These are phyloP conservation scores for Diutina siamensis DNA, from an alignment of 1,139 yeast genomes.

Conservation along the genomic window DNA sequence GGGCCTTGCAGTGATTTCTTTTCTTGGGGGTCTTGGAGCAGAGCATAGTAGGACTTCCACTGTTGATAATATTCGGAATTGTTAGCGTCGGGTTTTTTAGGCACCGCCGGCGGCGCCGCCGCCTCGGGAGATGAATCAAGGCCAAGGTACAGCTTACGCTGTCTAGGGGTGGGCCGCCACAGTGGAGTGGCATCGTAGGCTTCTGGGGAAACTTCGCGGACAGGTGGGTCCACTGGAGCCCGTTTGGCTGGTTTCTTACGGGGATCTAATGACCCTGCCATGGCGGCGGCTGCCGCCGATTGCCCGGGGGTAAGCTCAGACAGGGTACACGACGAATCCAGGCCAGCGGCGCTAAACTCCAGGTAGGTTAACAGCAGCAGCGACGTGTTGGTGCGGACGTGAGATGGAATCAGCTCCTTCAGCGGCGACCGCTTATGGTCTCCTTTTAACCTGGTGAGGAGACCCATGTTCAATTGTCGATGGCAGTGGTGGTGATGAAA, in stretches of 20 bases:
- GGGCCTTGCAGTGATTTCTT: neutral
- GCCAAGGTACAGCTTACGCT: constrained; percentile 3
- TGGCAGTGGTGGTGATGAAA: neutral
- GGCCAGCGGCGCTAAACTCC: constrained; percentile 4
- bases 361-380: constrained; percentile 5
- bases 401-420: constrained; percentile 2
- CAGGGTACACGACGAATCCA: constrained; percentile 4
- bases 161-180: constrained; percentile 2
- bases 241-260: neutral
- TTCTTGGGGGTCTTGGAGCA: constrained; percentile 6
- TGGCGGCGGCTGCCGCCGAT: neutral
- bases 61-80: constrained; percentile 11
- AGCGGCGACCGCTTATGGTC: constrained; percentile 4
- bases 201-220: neutral
- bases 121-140: neutral
- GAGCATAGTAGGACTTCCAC: constrained; percentile 11
- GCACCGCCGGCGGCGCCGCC: neutral
- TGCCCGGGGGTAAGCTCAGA: neutral
- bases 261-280: constrained; percentile 2
- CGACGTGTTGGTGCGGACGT: constrained; percentile 5
- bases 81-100: neutral
- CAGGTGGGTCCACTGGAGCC: neutral
- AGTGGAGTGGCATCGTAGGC: neutral
- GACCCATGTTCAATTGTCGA: neutral
- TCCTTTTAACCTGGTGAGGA: constrained; percentile 5